phyloP scores from a whole-genome alignment of 371 early-diverging fungal genomes.

The Rhizopus delemar region DNA sequence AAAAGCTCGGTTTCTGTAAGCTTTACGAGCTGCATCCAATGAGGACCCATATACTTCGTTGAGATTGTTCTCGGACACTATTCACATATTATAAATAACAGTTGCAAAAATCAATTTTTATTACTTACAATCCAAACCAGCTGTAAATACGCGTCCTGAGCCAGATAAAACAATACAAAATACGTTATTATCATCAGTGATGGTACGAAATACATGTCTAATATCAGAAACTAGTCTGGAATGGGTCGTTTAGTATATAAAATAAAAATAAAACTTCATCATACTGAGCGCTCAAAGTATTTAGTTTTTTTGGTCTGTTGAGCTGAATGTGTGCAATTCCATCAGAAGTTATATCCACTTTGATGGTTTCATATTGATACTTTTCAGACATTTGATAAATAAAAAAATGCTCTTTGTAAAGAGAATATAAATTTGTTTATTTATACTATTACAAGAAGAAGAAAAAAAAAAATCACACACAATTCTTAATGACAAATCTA shows the following conservation, averaged over 20 bases:
- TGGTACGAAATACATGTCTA: conserved; percentile 43
- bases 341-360: conserved; percentile 55
- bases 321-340: conserved; percentile 82
- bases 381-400: conserved; percentile 24
- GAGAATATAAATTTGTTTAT: too few species aligned
- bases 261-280: background rate
- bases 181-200: conserved; percentile 67
- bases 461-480: background rate
- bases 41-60: conserved; percentile 2
- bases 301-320: conserved; percentile 79
- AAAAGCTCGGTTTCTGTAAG: conserved; percentile 47
- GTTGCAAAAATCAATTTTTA: background rate
- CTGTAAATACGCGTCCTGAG: conserved; percentile 77
- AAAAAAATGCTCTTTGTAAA: background rate
- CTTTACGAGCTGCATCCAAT: conserved; percentile 56
- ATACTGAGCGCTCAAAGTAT: conserved; percentile 72
- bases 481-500: background rate
- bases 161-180: conserved; percentile 78
- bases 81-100: background rate
- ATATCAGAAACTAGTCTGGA: conserved; percentile 32
- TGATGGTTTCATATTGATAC: conserved; percentile 63
- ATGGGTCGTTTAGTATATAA: background rate
- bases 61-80: conserved; percentile 28
- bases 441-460: background rate
- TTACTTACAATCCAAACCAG: conserved; percentile 85